phyloP scores from a whole-genome alignment of 768 basidiomycete species.

The Daedaleopsis sinensis region DNA sequence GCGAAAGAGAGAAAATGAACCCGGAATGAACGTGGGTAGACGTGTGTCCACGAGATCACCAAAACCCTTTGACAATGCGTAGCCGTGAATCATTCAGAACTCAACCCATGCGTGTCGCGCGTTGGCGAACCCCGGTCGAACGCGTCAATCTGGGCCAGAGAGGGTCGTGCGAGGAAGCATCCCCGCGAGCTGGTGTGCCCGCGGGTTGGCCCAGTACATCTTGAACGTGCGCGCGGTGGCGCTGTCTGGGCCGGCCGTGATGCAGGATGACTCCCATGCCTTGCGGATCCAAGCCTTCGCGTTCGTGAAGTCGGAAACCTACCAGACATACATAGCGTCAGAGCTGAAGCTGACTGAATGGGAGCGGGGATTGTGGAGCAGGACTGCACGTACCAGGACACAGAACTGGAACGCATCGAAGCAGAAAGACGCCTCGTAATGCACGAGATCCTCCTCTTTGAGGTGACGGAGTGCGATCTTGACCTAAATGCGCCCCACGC shows the following conservation, averaged over 20 bases:
- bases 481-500: conserved; percentile 15
- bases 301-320: conserved; percentile 25
- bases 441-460: conserved; percentile 29
- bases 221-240: conserved; percentile 32
- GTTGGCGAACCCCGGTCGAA: too few relatives aligned
- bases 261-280: conserved; percentile 26
- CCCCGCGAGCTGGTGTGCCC: conserved; percentile 28
- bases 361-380: not conserved
- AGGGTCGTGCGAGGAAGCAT: conserved; percentile 26
- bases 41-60: too few relatives aligned
- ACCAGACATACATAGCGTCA: not conserved
- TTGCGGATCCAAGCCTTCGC: conserved; percentile 25
- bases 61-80: not conserved
- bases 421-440: conserved; percentile 32
- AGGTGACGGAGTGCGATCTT: conserved; percentile 30
- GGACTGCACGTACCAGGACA: conserved; percentile 18
- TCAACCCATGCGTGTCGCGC: too few relatives aligned
- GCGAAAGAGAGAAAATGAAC: not conserved
- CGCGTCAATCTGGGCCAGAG: conserved; percentile 24
- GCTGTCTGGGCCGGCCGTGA: conserved; percentile 21
- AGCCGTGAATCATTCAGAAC: not conserved
- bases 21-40: not conserved
- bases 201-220: conserved; percentile 34
- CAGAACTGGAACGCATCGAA: conserved; percentile 37
- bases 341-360: not conserved